Evolutionary conservation across 2,329 filamentous ascomycete genomes (phyloP).

Genomic region (Apiospora arundinis): DNA sequence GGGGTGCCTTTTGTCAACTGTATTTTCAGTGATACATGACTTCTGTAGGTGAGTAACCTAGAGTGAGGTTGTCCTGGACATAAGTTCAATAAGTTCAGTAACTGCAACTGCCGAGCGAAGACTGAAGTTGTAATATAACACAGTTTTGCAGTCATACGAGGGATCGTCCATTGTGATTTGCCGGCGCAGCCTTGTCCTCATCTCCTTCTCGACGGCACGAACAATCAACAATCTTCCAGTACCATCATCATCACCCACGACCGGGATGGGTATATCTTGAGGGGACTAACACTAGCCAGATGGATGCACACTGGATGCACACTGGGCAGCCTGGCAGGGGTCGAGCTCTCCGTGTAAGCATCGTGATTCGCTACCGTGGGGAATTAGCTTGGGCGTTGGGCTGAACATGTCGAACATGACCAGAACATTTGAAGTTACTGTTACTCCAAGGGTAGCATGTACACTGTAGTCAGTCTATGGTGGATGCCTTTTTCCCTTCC

Average conservation of each 20-base stretch:
- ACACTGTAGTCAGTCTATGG: slow-evolving; percentile 9
- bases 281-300: slow-evolving; percentile 36
- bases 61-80: too few species aligned
- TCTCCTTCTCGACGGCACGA: not conserved
- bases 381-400: slow-evolving; percentile 35
- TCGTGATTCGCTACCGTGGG: slow-evolving; percentile 35
- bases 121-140: not conserved
- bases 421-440: not conserved
- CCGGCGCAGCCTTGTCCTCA: slow-evolving; percentile 3
- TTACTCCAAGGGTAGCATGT: not conserved
- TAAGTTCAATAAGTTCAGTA: too few species aligned
- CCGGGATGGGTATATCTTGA: slow-evolving; percentile 29
- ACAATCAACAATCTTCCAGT: slow-evolving; percentile 28
- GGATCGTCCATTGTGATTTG: not conserved
- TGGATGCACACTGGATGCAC: slow-evolving; percentile 22
- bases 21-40: not conserved
- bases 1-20: slow-evolving; percentile 6
- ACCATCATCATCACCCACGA: slow-evolving; percentile 25
- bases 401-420: slow-evolving; percentile 29
- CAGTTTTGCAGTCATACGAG: not conserved
- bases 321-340: not conserved
- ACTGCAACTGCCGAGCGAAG: not conserved
- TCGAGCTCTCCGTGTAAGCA: slow-evolving; percentile 23
- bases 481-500: slow-evolving; percentile 9
- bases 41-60: too few species aligned